phyloP scores from a whole-genome alignment of 805 yeast species.

The Sporopachydermia quercuum region DNA sequence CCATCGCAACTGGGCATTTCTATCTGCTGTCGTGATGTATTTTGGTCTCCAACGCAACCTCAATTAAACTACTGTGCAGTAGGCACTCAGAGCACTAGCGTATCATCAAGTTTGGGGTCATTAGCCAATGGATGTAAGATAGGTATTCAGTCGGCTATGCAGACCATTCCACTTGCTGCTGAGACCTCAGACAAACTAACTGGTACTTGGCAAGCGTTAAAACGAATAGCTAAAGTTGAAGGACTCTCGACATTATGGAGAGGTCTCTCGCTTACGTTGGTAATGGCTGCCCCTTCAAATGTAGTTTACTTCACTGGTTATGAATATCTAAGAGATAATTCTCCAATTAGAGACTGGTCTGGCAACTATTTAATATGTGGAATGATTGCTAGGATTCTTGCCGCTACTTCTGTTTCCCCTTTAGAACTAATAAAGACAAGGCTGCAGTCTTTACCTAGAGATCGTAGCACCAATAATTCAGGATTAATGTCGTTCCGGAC shows the following conservation, averaged over 20 bases:
- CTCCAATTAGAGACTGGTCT: conserved; percentile 32
- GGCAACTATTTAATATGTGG: conserved; percentile 78
- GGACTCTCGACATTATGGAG: conserved; percentile 76
- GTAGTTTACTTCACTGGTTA: conserved; percentile 91
- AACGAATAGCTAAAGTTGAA: conserved; percentile 51
- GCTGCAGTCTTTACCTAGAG: conserved; percentile 71
- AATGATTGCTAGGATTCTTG: conserved; percentile 61
- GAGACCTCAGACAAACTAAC: conserved; percentile 26
- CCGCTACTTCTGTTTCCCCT: conserved; percentile 81
- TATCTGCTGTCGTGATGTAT: conserved; percentile 24
- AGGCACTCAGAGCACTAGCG: conserved; percentile 2
- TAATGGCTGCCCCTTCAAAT: conserved; percentile 85
- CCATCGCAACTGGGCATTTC: conserved; percentile 21
- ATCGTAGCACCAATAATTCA: conserved; percentile 12
- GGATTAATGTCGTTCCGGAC: conserved; percentile 20
- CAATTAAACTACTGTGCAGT: background rate
- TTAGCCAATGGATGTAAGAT: too few relatives aligned
- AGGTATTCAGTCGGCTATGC: conserved; percentile 27
- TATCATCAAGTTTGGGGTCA: too few relatives aligned
- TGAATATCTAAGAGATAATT: conserved; percentile 68
- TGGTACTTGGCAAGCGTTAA: conserved; percentile 66
- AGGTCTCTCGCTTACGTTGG: conserved; percentile 65
- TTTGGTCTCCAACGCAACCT: conserved; percentile 18
- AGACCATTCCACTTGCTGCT: conserved; percentile 24
- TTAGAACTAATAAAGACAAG: conserved; percentile 78